phyloP scores from a whole-genome alignment of 192 early-diverging fungal genomes.

The Coemansia sp. region DNA sequence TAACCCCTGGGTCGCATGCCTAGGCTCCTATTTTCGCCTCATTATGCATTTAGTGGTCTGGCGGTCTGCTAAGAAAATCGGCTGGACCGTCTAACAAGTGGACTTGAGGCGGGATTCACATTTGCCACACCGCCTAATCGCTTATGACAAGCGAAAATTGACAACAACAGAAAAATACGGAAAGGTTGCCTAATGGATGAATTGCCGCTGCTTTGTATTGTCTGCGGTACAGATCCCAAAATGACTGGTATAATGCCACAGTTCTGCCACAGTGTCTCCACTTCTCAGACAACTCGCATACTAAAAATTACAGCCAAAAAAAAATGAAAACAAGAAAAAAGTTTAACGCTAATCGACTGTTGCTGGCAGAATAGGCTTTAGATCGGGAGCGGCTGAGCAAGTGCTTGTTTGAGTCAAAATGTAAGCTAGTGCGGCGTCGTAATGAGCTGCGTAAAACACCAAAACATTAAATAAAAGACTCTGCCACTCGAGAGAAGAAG shows the following conservation, averaged over 20 bases:
- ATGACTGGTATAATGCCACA: neutral
- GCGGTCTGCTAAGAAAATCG: neutral
- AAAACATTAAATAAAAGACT: neutral
- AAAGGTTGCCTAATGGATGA: slow-evolving; percentile 2
- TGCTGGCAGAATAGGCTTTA: neutral
- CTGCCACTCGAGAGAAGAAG: neutral
- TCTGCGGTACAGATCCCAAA: neutral
- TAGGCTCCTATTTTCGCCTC: neutral
- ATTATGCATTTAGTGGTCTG: slow-evolving; percentile 1
- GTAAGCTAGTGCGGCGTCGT: slow-evolving; percentile 7
- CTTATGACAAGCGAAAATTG: neutral
- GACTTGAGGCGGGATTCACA: neutral
- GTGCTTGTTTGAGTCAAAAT: neutral
- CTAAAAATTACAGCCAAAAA: neutral
- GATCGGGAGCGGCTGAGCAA: slow-evolving; percentile 8
- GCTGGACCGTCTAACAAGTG: slow-evolving; percentile 6
- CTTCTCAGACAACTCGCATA: slow-evolving; percentile 3
- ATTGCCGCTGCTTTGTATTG: neutral
- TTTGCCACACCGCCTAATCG: slow-evolving; percentile 10
- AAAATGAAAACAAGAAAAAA: slow-evolving; percentile 8
- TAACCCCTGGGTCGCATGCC: slow-evolving; percentile 7
- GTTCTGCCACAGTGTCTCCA: slow-evolving; percentile 7
- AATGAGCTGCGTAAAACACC: slow-evolving; percentile 8
- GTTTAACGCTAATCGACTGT: neutral
- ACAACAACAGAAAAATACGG: neutral